A percentile compares a stretch with the other conserved stretches of the same genome.
phyloP scores from a whole-genome alignment of 768 basidiomycete species.

The Hypsizygus marmoreus region DNA sequence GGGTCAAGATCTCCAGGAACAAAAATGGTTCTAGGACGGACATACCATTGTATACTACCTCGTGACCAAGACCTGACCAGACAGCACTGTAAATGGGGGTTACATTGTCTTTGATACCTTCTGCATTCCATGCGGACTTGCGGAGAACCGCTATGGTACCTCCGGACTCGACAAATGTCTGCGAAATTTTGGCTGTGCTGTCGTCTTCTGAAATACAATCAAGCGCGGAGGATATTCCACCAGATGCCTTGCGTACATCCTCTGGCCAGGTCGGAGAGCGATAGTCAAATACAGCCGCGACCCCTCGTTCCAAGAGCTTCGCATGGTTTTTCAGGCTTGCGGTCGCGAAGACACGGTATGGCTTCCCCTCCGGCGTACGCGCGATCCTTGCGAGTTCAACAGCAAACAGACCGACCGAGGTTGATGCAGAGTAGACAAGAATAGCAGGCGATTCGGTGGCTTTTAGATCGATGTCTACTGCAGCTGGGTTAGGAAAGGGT shows the following conservation, averaged over 20 bases:
- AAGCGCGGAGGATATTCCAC: constrained; percentile 30
- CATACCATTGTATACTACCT: constrained; percentile 31
- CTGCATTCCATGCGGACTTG: constrained; percentile 25
- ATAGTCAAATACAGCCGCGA: constrained; percentile 34
- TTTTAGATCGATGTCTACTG: constrained; percentile 10
- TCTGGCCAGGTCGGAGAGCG: constrained; percentile 30
- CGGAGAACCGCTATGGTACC: constrained; percentile 34
- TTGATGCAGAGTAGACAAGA: constrained; percentile 35
- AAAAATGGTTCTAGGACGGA: background rate
- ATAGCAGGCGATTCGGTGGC: constrained; percentile 27
- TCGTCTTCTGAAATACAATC: constrained; percentile 37
- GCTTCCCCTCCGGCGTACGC: constrained; percentile 22
- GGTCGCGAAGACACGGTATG: constrained; percentile 31
- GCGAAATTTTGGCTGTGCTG: constrained; percentile 30
- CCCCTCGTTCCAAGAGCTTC: constrained; percentile 28
- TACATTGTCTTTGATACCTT: constrained; percentile 26
- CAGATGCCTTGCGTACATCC: constrained; percentile 26
- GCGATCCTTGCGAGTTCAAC: constrained; percentile 27
- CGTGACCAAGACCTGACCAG: constrained; percentile 35
- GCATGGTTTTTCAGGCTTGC: constrained; percentile 30
- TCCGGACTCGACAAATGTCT: constrained; percentile 26
- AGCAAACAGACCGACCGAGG: constrained; percentile 34
- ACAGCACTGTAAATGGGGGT: constrained; percentile 30
- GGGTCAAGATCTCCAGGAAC: background rate
- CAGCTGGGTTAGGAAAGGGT: constrained; percentile 28